Evolutionary conservation across 176 grass and related monocot species (phyloP).

Genomic region (Carex pumila): DNA sequence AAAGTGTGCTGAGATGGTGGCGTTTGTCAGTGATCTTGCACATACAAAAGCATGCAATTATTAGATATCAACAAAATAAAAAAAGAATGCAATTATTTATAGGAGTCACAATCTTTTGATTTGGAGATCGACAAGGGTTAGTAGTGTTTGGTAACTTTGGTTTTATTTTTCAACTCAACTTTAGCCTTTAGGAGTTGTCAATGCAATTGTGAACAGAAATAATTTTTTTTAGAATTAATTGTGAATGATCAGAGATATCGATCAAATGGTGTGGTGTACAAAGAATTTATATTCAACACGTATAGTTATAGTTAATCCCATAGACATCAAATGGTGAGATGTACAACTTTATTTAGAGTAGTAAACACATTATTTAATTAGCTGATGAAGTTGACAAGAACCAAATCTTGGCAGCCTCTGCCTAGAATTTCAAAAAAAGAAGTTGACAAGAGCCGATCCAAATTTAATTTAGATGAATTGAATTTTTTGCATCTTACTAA

Average conservation of each 20-base stretch:
- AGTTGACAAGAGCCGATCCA: no score
- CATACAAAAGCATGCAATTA: constrained; percentile 17
- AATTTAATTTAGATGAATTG: no score
- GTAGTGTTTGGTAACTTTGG: not conserved
- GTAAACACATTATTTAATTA: no score
- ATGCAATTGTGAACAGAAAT: not conserved
- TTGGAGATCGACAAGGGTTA: constrained; percentile 4
- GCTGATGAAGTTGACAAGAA: no score
- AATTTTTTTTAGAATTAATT: not conserved
- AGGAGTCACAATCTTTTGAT: not conserved
- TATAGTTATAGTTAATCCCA: not conserved
- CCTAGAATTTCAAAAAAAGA: no score
- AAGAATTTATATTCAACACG: not conserved
- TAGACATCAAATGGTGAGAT: not conserved
- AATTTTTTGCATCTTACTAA: no score
- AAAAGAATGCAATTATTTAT: not conserved
- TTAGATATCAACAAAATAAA: constrained; percentile 1
- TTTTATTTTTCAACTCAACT: not conserved
- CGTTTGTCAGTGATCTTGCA: constrained; percentile 1
- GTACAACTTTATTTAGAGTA: no score
- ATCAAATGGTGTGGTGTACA: not conserved
- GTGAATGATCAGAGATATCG: not conserved
- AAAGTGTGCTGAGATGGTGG: constrained; percentile 12
- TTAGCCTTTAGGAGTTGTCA: not conserved
- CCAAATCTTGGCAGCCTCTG: no score